Evolutionary conservation across 208 protist species (phyloP).

Genomic region (Wallacemonas sp.): DNA sequence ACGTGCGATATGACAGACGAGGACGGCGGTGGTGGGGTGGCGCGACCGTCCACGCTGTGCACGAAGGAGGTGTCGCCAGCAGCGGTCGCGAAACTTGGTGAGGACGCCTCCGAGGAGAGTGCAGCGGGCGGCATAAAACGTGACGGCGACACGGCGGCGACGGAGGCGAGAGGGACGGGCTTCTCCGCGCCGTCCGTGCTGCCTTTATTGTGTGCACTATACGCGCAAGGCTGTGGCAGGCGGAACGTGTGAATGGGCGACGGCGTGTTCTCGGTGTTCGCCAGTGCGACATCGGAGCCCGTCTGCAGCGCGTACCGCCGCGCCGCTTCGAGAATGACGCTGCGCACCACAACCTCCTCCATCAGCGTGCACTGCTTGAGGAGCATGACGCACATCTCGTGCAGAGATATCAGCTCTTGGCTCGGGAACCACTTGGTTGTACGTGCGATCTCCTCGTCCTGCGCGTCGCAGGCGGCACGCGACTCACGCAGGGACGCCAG

Average conservation of each 20-base stretch:
- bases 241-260: neutral
- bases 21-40: neutral
- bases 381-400: conserved; percentile 10
- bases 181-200: too few relatives aligned
- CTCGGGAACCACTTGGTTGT: conserved; percentile 20
- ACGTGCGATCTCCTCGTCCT: conserved; percentile 8
- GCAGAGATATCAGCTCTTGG: conserved; percentile 12
- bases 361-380: conserved; percentile 12
- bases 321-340: conserved; percentile 21
- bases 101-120: too few relatives aligned
- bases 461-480: neutral
- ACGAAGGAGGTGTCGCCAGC: too few relatives aligned
- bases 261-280: too few relatives aligned
- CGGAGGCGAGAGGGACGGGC: too few relatives aligned
- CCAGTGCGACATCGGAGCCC: too few relatives aligned
- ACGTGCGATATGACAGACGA: neutral
- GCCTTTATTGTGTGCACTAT: too few relatives aligned
- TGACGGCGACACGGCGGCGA: too few relatives aligned
- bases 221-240: neutral
- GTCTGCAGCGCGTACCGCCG: neutral
- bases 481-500: neutral
- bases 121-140: too few relatives aligned
- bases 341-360: conserved; percentile 31
- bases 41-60: too few relatives aligned
- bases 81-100: too few relatives aligned